Evolutionary conservation across 2,329 filamentous ascomycete species (phyloP).

Genomic region (Stagonosporopsis chrysanthemi): DNA sequence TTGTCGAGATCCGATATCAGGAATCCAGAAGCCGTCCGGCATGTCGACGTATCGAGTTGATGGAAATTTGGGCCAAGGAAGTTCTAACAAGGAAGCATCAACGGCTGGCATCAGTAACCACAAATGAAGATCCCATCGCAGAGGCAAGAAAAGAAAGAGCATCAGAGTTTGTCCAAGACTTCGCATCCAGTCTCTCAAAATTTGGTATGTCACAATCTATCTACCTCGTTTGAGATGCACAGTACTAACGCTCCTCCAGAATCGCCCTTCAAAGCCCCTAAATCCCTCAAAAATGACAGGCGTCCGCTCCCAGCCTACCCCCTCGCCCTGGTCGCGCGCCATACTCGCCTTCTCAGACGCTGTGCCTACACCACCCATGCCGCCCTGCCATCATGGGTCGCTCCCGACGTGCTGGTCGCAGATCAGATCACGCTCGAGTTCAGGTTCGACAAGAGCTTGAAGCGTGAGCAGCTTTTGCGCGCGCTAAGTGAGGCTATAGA

Average conservation of each 20-base stretch:
- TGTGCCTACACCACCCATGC: conserved; percentile 19
- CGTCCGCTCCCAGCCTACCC: conserved; percentile 6
- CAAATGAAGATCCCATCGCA: neutral
- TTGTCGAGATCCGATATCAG: conserved; percentile 20
- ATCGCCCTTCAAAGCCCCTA: conserved; percentile 4
- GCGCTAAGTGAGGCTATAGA: conserved; percentile 21
- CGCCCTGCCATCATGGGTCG: conserved; percentile 18
- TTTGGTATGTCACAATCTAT: neutral
- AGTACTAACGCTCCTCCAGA: neutral
- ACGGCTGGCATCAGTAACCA: neutral
- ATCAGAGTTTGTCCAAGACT: conserved; percentile 20
- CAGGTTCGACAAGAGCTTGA: conserved; percentile 5
- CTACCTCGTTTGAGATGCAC: neutral
- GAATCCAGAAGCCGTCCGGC: conserved; percentile 15
- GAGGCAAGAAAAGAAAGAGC: conserved; percentile 8
- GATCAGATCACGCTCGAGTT: conserved; percentile 27
- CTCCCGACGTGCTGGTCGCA: conserved; percentile 13
- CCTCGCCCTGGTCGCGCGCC: conserved; percentile 12
- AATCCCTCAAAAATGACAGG: neutral
- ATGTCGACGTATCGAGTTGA: conserved; percentile 19
- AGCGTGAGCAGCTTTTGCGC: conserved; percentile 9
- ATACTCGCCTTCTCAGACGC: conserved; percentile 19
- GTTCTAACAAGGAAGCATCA: conserved; percentile 16
- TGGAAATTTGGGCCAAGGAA: conserved; percentile 30
- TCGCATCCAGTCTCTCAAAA: conserved; percentile 8